phyloP scores from a whole-genome alignment of 768 basidiomycete species.

The Crepidotus variabilis region DNA sequence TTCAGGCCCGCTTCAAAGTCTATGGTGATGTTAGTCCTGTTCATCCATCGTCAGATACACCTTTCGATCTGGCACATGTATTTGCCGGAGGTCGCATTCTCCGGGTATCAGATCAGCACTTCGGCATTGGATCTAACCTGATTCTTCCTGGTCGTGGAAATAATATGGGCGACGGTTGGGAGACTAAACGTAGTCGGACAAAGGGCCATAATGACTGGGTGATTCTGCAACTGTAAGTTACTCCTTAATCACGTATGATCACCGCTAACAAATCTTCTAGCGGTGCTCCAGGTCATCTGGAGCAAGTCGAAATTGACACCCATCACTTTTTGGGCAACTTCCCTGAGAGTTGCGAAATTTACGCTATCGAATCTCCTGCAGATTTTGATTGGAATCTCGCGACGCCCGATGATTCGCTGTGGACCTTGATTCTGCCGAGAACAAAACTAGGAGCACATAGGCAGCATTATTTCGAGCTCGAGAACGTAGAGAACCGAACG shows the following conservation, averaged over 20 bases:
- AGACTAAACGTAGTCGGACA: constrained; percentile 84
- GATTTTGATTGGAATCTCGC: constrained; percentile 35
- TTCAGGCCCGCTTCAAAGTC: constrained; percentile 85
- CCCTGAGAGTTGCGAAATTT: constrained; percentile 82
- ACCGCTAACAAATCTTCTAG: constrained; percentile 31
- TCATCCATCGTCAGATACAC: constrained; percentile 42
- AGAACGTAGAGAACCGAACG: constrained; percentile 48
- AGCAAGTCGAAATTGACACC: constrained; percentile 86
- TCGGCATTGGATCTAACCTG: constrained; percentile 86
- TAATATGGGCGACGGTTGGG: constrained; percentile 99
- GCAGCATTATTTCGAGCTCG: constrained; percentile 85
- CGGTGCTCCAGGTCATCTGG: constrained; percentile 70
- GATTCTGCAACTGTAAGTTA: constrained; percentile 78
- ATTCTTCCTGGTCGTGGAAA: constrained; percentile 88
- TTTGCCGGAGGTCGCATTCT: constrained; percentile 86
- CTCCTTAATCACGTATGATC: neutral
- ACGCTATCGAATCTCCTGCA: constrained; percentile 43
- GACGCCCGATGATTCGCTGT: constrained; percentile 42
- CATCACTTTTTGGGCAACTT: constrained; percentile 96
- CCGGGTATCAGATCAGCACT: constrained; percentile 90
- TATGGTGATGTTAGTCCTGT: constrained; percentile 78
- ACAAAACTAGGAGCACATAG: constrained; percentile 85
- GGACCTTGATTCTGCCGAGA: constrained; percentile 72
- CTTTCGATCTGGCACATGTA: constrained; percentile 88
- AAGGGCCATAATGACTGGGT: constrained; percentile 89